A percentile compares a stretch with the other conserved stretches of the same genome.
These are phyloP conservation scores for Theileria parva DNA, from an alignment of 169 alveolate genomes.

Conservation along the genomic window DNA sequence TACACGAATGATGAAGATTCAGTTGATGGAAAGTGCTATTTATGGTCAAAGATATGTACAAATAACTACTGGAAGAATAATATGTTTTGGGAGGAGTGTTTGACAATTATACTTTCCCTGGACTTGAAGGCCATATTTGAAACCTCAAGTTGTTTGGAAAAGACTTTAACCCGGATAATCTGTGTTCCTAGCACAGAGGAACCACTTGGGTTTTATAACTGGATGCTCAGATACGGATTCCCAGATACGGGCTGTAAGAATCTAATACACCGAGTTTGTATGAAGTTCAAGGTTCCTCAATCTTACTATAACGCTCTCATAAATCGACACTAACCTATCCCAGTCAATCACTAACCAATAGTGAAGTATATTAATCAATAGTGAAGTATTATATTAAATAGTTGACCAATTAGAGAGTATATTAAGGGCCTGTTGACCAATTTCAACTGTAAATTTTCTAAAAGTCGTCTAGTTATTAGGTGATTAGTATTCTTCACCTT, in stretches of 20 bases:
- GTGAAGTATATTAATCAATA: background rate
- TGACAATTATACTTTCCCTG: slow-evolving; percentile 41
- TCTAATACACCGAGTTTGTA: slow-evolving; percentile 32
- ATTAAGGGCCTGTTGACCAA: no score
- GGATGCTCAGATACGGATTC: slow-evolving; percentile 56
- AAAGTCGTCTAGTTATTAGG: slow-evolving; percentile 4
- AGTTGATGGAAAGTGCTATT: slow-evolving; percentile 10
- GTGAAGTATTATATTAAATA: no score
- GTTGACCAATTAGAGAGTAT: no score
- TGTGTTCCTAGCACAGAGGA: slow-evolving; percentile 35
- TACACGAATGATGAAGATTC: background rate
- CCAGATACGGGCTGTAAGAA: slow-evolving; percentile 2
- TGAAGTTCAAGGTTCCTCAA: slow-evolving; percentile 31
- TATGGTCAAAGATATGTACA: slow-evolving; percentile 17
- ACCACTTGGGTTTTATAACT: slow-evolving; percentile 19
- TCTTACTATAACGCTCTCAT: slow-evolving; percentile 20
- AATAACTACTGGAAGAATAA: slow-evolving; percentile 59
- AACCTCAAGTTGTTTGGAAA: slow-evolving; percentile 13
- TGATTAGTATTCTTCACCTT: background rate
- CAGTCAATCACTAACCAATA: background rate
- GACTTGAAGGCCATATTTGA: slow-evolving; percentile 55
- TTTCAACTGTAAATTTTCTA: background rate
- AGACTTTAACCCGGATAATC: background rate
- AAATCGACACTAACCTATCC: no score
- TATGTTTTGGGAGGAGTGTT: slow-evolving; percentile 67